Percentiles rank a stretch among this genome's conserved stretches.
phyloP scores from a whole-genome alignment of 139 green algal species.

The Edaphochlamys debaryana region DNA sequence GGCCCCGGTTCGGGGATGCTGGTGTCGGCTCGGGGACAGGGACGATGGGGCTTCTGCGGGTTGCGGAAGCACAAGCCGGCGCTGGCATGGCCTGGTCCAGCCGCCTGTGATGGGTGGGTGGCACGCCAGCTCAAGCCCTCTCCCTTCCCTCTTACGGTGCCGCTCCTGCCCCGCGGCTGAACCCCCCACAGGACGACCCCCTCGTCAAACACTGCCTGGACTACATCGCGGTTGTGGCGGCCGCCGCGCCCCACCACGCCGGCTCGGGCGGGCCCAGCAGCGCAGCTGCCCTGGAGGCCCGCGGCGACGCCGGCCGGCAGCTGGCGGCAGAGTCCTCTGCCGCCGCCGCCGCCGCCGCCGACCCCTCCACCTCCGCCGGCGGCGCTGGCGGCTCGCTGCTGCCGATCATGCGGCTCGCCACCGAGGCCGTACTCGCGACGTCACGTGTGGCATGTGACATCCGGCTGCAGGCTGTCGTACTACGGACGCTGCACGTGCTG shows the following conservation, averaged over 20 bases:
- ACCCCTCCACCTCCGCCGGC: neutral
- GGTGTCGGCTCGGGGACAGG: too few species aligned
- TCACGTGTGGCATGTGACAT: slow-evolving; percentile 5
- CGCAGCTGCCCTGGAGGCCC: too few species aligned
- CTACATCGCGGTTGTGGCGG: slow-evolving; percentile 48
- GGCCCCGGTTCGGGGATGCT: too few species aligned
- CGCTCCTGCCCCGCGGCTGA: too few species aligned
- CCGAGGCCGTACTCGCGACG: slow-evolving; percentile 32
- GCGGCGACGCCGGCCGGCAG: neutral
- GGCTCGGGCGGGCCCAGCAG: too few species aligned
- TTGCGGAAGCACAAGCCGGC: too few species aligned
- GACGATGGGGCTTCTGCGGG: too few species aligned
- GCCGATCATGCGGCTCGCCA: neutral
- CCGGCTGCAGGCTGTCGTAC: slow-evolving; percentile 38
- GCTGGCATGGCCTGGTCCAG: too few species aligned
- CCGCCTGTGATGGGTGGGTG: too few species aligned
- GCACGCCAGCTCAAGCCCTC: too few species aligned
- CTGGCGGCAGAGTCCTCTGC: neutral
- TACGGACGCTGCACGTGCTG: slow-evolving; percentile 47
- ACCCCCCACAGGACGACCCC: slow-evolving; percentile 53
- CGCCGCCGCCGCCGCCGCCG: neutral
- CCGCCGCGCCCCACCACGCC: neutral
- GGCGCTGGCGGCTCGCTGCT: slow-evolving; percentile 6
- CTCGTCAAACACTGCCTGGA: slow-evolving; percentile 56
- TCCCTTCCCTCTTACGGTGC: too few species aligned